Evolutionary conservation across 2,329 filamentous ascomycete genomes (phyloP), one percentile per base, ranked within the genome.

Genomic region (Pseudocercospora crystallina): DNA sequence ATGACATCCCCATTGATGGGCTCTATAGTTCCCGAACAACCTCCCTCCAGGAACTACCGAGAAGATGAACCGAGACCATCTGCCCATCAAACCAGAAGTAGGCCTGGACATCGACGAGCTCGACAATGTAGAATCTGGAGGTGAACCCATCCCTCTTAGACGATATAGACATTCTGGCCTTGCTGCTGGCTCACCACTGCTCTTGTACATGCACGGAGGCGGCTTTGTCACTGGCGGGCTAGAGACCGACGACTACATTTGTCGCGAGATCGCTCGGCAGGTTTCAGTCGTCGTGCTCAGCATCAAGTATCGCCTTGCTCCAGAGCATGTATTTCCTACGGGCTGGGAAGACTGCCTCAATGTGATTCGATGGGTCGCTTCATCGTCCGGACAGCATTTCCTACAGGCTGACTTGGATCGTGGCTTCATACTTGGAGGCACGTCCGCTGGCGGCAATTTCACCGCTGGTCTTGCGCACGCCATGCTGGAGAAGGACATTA

Each of bases 251-350:
- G 39, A 43, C 15, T 42, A 10, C 38, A 42, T 37, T 31, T 42
- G 20, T 36, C 38, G 46, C 12, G 32, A 42, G 46, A 43, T 40
- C 8, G 39, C 38, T 10, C 8, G 30, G 20, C 26, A 39, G 17
- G 43, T 34, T 40, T 38, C 42, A 15, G 20, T 39, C 13, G 12
- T 46, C 17, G 48, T 47, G 5, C 33, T 45, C 9, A 44, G 41
- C 31, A 17, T 45, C 33, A 29, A 30, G 14, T 47, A 51, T 34
- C 49, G 49, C 11, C 37, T 51, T 14, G 49, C 43, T 26, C 49
- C 49, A 2, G 37, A 52, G 32, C 33, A 47, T 43, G 31, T 38
- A 11, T 47, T 47, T n/a, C 43, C 37, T 13, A 29, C 15, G 10
- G 36, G 36, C 2, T 46, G 42, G 32, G 11, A 40, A 2, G 49